Conservation (phyloP, 1,139 yeast genomes). For the Insectozyma bohioensis region DNA sequence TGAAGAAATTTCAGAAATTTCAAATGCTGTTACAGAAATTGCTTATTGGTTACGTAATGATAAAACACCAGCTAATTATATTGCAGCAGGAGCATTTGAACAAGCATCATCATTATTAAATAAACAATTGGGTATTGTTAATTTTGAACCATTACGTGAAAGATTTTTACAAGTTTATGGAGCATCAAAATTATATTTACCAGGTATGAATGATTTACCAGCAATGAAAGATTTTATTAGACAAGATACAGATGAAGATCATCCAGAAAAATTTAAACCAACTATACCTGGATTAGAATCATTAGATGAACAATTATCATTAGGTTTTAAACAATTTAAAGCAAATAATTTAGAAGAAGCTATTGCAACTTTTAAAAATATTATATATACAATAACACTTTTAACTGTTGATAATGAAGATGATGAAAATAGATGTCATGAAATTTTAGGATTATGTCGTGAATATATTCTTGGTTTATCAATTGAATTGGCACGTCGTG, state of each 20-base stretch:
- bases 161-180: slow-evolving; percentile 84
- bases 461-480: slow-evolving; percentile 92
- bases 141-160: slow-evolving; percentile 82
- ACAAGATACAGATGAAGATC: slow-evolving; percentile 57
- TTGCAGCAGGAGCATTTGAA: slow-evolving; percentile 95
- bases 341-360: slow-evolving; percentile 83
- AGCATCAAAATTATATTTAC: slow-evolving; percentile 71
- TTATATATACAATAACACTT: slow-evolving; percentile 74
- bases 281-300: slow-evolving; percentile 70
- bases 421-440: slow-evolving; percentile 74
- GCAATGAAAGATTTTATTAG: slow-evolving; percentile 71
- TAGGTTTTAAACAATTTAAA: slow-evolving; percentile 81
- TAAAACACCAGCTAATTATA: slow-evolving; percentile 86
- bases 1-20: slow-evolving; percentile 32
- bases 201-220: slow-evolving; percentile 70
- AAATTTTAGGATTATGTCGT: slow-evolving; percentile 71
- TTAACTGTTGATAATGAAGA: slow-evolving; percentile 70
- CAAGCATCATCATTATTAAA: slow-evolving; percentile 90
- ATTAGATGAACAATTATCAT: slow-evolving; percentile 64
- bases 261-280: slow-evolving; percentile 59
- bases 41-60: slow-evolving; percentile 88
- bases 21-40: slow-evolving; percentile 42
- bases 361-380: slow-evolving; percentile 71
- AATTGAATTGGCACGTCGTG: slow-evolving; percentile 85
- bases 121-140: slow-evolving; percentile 82